Percentiles rank a stretch among this genome's conserved stretches.
These are phyloP conservation scores for Yamadazyma kitorensis DNA, from an alignment of 805 yeast species.

Conservation along the genomic window DNA sequence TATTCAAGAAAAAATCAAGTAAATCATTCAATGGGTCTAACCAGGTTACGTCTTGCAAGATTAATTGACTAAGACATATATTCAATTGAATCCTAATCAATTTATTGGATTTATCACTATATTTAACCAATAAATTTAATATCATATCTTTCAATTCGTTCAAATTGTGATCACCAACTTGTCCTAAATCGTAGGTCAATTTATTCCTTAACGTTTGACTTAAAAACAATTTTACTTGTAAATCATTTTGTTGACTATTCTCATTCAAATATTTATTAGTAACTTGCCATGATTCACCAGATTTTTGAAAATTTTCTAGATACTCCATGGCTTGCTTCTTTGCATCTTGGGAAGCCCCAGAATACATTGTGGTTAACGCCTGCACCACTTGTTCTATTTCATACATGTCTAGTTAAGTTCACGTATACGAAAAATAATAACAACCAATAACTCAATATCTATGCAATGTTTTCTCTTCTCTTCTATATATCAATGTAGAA, in stretches of 20 bases:
- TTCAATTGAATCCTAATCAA: slow-evolving; percentile 81
- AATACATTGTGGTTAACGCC: slow-evolving; percentile 50
- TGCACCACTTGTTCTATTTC: slow-evolving; percentile 29
- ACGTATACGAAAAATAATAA: too few relatives aligned
- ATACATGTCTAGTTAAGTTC: too few relatives aligned
- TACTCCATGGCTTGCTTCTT: slow-evolving; percentile 50
- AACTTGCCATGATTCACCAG: slow-evolving; percentile 75
- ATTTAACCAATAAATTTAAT: slow-evolving; percentile 52
- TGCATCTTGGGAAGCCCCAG: slow-evolving; percentile 41
- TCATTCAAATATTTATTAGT: slow-evolving; percentile 53
- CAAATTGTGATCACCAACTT: slow-evolving; percentile 61
- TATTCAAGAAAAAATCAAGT: slow-evolving; percentile 21
- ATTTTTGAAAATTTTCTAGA: slow-evolving; percentile 81
- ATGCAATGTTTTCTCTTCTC: too few relatives aligned
- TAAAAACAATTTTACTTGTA: slow-evolving; percentile 74
- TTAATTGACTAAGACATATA: slow-evolving; percentile 75
- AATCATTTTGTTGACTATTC: slow-evolving; percentile 25
- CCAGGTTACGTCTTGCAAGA: slow-evolving; percentile 80
- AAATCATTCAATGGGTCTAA: slow-evolving; percentile 51
- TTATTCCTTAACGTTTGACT: slow-evolving; percentile 89
- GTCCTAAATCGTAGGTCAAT: slow-evolving; percentile 79
- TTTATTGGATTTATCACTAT: slow-evolving; percentile 35
- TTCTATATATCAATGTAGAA: too few relatives aligned
- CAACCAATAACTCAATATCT: too few relatives aligned
- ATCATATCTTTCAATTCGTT: slow-evolving; percentile 65